phyloP scores from a whole-genome alignment of 257 asterid genomes.

The Plectranthus barbatus region DNA sequence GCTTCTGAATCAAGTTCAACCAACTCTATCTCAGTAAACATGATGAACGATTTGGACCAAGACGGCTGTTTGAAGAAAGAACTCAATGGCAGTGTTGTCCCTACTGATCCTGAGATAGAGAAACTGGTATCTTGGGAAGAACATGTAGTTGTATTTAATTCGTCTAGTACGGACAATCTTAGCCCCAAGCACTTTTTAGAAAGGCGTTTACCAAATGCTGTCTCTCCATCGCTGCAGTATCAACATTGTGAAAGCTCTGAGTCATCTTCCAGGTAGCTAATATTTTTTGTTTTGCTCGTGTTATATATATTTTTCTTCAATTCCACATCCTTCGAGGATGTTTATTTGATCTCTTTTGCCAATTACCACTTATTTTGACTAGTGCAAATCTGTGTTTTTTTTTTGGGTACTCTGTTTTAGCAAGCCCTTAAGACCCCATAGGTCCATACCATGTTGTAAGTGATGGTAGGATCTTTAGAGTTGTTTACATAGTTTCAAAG shows the following conservation, averaged over 20 bases:
- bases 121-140: constrained; percentile 34
- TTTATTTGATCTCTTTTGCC: background rate
- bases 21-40: constrained; percentile 33
- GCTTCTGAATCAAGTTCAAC: constrained; percentile 34
- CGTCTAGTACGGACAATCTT: constrained; percentile 22
- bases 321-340: background rate
- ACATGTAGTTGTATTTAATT: constrained; percentile 15
- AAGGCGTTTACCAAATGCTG: constrained; percentile 43
- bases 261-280: constrained; percentile 68
- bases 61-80: constrained; percentile 28
- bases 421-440: background rate
- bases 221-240: constrained; percentile 48
- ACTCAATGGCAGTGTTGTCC: constrained; percentile 18
- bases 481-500: background rate
- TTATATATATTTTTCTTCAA: background rate
- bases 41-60: constrained; percentile 23
- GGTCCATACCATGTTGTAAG: background rate
- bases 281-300: constrained; percentile 7
- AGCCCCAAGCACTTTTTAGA: constrained; percentile 42
- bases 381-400: background rate
- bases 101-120: constrained; percentile 35
- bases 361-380: too few relatives aligned
- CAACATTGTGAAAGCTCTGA: constrained; percentile 84
- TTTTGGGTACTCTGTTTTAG: background rate
- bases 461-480: background rate